Evolutionary conservation across 768 basidiomycete species (phyloP), one percentile per base, ranked within the genome.

Genomic region (Amanita muscaria): DNA sequence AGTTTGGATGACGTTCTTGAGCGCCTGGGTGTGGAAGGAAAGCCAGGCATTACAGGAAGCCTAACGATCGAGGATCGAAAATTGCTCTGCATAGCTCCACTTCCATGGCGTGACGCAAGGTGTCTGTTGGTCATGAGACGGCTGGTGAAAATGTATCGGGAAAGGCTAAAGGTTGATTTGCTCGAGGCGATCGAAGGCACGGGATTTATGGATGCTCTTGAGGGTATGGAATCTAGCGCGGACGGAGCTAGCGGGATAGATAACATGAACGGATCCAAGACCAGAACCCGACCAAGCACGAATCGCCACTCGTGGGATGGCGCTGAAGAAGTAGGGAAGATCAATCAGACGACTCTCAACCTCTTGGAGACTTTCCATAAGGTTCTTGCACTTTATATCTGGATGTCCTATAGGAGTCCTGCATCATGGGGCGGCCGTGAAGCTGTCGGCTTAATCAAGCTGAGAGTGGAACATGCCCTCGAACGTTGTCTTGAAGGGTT

Each of bases 311-410:
- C 12, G 19, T 31, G 18, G 11, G 14, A 10, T 31, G 30, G 24
- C n/a, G 5, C 27, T 19, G 41, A 33, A 10, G 41, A 34, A 21
- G 33, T 44, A 18, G 44, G 44, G 10, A 22, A 39, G 31, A 53
- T 57, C 44, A 34, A 9, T 8, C 51, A 22, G 16, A 30, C 41
- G 14, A 51, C 52, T 16, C 48, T 72, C 15, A 19, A 38, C 5
- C 31, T 39, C 12, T 61, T 97, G 36, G 93, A 97, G 61, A 67
- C 72, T 4, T 62, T 88, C 48, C 91, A 99, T 63, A 84, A 83
- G 54, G 64, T 77, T 23, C 54, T 89, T 22, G 79, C 83, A 11
- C 53, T 84, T 16, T 97, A 97, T 62, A 66, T 90, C 39, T 99
- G 94, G 94, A 68, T 92, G 51, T 69, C 72, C 15, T 80, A 77